Evolutionary conservation across 495 filamentous ascomycete species (phyloP), one percentile per base, ranked within the genome.

Genomic region (Neohortaea acidophila): DNA sequence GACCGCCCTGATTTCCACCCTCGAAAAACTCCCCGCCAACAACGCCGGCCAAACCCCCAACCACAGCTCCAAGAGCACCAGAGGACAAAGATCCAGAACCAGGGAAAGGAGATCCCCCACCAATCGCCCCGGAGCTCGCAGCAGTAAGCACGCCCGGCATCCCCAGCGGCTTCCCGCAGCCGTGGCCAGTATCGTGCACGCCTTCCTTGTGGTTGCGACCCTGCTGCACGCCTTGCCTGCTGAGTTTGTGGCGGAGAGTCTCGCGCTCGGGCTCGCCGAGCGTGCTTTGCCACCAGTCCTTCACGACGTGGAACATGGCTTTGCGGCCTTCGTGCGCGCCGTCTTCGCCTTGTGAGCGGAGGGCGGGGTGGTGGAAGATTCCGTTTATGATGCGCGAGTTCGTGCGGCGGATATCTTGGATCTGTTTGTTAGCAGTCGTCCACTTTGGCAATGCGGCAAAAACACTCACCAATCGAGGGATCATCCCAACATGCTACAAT

Each of bases 401-500:
- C 1, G 74, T 70, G 18, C 73, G 66, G 41, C 80, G 61, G 36
- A 77, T 55, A 54, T 89, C 82, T n/a, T n/a, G n/a, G n/a, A n/a
- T n/a, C n/a, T n/a, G n/a, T n/a, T n/a, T n/a, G n/a, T n/a, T n/a
- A n/a, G n/a, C n/a, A n/a, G n/a, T n/a, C n/a, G n/a, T n/a, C n/a
- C n/a, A n/a, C n/a, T n/a, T n/a, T n/a, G n/a, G n/a, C n/a, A n/a
- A n/a, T n/a, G n/a, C 7, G 25, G n/a, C n/a, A n/a, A n/a, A n/a
- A n/a, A n/a, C n/a, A n/a, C n/a, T n/a, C n/a, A n/a, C n/a, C n/a
- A 35, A 63, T 60, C 18, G 62, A 44, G 26, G 84, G 73, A 48
- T 91, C 67, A 54, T 93, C 85, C 81, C 81, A 89, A 48, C 73
- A 79, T 19, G 76, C 66, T 61, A 94, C 86, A 21, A 94, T 48